phyloP scores from a whole-genome alignment of 202 grass and related monocot species.

The Zoysia matrella region DNA sequence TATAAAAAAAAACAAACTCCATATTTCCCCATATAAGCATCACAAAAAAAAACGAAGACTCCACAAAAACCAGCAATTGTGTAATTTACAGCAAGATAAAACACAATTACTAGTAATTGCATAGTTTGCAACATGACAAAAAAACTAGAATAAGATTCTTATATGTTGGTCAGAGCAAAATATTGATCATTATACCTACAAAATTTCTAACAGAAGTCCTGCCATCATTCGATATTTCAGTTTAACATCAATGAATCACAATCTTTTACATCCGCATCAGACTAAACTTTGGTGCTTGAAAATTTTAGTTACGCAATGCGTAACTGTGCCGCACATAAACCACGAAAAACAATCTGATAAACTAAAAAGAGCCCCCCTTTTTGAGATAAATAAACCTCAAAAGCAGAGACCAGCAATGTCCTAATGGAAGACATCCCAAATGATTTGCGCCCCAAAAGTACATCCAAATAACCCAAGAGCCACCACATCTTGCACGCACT shows the following conservation, averaged over 20 bases:
- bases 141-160: background rate
- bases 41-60: background rate
- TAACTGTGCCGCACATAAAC: background rate
- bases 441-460: background rate
- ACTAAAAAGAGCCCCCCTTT: background rate
- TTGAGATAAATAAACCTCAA: background rate
- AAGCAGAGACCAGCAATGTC: slow-evolving; percentile 28
- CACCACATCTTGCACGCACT: background rate
- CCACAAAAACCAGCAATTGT: background rate
- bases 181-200: background rate
- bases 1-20: background rate
- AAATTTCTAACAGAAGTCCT: background rate
- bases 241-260: background rate
- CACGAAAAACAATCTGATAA: background rate
- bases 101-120: background rate
- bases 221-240: background rate
- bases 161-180: background rate
- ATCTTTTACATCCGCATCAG: background rate
- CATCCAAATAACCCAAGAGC: background rate
- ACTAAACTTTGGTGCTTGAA: background rate
- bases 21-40: background rate
- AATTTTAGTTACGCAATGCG: background rate
- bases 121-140: background rate
- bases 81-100: background rate
- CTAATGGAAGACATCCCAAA: background rate